These are phyloP conservation scores for Ambrosia trifida DNA, from an alignment of 129 eudicot species.

Conservation along the genomic window DNA sequence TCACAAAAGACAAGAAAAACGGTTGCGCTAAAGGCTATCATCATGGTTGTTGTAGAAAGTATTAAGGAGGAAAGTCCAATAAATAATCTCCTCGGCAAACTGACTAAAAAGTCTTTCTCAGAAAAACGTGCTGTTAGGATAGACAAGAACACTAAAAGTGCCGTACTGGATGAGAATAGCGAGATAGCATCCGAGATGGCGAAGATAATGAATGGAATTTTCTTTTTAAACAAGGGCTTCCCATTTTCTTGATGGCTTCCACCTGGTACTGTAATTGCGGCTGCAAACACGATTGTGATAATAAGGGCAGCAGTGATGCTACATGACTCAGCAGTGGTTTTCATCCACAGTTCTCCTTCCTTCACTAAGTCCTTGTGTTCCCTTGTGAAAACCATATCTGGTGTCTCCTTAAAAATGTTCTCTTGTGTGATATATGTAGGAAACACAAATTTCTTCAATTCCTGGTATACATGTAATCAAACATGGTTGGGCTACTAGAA, in stretches of 20 bases:
- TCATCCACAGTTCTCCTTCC: slow-evolving; percentile 32
- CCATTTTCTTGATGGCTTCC: slow-evolving; percentile 19
- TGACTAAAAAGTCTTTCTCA: too few relatives aligned
- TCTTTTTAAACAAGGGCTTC: slow-evolving; percentile 2
- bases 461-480: slow-evolving; percentile 8
- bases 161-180: too few relatives aligned
- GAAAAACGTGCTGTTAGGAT: too few relatives aligned
- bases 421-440: slow-evolving; percentile 14
- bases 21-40: too few relatives aligned
- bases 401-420: slow-evolving; percentile 30
- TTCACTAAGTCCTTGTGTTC: slow-evolving; percentile 18
- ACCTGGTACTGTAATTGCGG: slow-evolving; percentile 32
- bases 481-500: not conserved
- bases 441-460: slow-evolving; percentile 15
- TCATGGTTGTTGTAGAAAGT: too few relatives aligned
- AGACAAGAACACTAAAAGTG: too few relatives aligned
- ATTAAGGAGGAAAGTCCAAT: too few relatives aligned
- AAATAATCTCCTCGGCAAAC: too few relatives aligned
- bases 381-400: slow-evolving; percentile 21
- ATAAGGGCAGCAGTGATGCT: slow-evolving; percentile 24
- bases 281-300: slow-evolving; percentile 30
- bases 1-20: too few relatives aligned
- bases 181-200: too few relatives aligned
- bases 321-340: slow-evolving; percentile 27
- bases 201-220: too few relatives aligned